Conservation (phyloP, 2,329 filamentous ascomycete genomes). For the Pestalotiopsis sp. region DNA sequence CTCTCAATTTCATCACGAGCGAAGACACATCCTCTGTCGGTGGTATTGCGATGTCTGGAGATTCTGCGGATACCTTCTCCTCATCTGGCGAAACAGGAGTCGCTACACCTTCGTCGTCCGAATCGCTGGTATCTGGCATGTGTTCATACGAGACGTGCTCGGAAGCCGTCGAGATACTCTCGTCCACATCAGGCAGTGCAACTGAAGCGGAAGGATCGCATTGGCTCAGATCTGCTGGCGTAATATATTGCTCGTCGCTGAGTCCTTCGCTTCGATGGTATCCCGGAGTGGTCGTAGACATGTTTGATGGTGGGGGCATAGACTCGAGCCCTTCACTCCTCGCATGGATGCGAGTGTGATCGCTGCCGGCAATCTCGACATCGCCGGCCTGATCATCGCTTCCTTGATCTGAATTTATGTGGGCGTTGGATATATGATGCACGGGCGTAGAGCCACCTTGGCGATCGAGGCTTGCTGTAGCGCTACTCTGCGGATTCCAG, state of each 20-base stretch:
- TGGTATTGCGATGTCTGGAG: neutral
- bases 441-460: neutral
- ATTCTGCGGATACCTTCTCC: neutral
- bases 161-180: neutral
- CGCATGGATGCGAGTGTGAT: neutral
- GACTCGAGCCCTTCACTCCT: neutral
- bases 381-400: neutral
- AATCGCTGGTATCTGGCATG: neutral
- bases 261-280: neutral
- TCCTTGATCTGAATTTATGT: neutral
- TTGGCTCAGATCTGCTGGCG: neutral
- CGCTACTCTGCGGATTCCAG: neutral
- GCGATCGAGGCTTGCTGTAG: neutral
- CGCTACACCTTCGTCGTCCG: neutral
- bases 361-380: neutral
- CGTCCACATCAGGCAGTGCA: neutral
- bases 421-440: neutral
- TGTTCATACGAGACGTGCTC: neutral
- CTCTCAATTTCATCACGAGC: constrained; percentile 16
- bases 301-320: neutral
- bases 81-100: neutral
- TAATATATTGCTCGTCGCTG: neutral
- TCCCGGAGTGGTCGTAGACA: neutral
- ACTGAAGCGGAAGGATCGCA: neutral
- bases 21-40: neutral